Evolutionary conservation across 164 flowering plant genomes (phyloP), one percentile per base, ranked within the genome.

Genomic region (Piper longum): DNA sequence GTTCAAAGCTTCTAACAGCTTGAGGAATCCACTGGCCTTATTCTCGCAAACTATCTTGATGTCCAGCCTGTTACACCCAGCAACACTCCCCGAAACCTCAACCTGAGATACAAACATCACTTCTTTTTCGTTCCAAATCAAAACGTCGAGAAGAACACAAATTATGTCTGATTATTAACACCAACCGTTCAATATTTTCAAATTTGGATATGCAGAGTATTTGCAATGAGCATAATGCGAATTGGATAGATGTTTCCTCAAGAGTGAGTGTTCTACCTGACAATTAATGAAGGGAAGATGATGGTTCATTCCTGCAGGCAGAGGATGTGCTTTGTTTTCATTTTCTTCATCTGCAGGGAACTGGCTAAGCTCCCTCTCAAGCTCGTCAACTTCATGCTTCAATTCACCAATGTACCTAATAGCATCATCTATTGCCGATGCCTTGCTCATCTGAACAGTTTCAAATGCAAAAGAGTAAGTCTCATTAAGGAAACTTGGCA

Each of bases 341-440:
- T 48, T 3, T 9, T 59, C 74, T 19, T 77, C 80, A 60, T 68
- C 81, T 11, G 63, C 71, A 39, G 80, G 85, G 70, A 79, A 61
- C 70, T 80, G 80, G 3, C 56, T 66, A 26, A 88, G 83, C 77
- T 77, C 72, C 72, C 76, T 69, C 5, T 68, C 72, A 4, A 91
- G 88, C 42, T 74, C 73, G 68, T 75, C 54, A 16, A 77, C 88
- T 54, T 66, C 58, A 45, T 64, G 69, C 71, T 85, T 71, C 67
- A 91, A 75, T 62, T 69, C 73, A 63, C 69, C 44, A 16, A 88
- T 86, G 73, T 87, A 86, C 48, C 75, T 73, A 19, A 81, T 73
- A 1, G 97, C 86, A 61, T 90, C 97, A 0, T 76, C 84, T 6
- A 90, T 63, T 26, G 83, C 86, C 7, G 85, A 70, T 16, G 77